Percentiles rank a stretch among this genome's conserved stretches.
These are phyloP conservation scores for Colletotrichum phormii DNA, from an alignment of 2,329 filamentous ascomycete genomes.

Conservation along the genomic window DNA sequence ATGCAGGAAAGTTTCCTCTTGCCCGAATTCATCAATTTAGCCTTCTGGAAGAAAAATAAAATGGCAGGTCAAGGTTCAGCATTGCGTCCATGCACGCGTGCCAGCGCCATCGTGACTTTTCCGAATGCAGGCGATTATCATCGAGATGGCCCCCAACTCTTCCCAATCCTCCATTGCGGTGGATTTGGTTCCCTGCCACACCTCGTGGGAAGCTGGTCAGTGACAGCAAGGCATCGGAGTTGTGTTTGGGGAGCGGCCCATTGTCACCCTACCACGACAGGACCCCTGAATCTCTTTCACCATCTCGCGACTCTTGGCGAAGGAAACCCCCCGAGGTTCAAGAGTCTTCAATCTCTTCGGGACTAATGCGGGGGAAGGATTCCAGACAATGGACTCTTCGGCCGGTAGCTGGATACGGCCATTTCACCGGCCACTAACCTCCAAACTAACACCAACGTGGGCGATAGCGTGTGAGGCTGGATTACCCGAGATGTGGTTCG, in stretches of 20 bases:
- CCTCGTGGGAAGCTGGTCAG: conserved; percentile 32
- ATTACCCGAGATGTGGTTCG: conserved; percentile 23
- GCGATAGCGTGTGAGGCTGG: conserved; percentile 14
- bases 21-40: background rate
- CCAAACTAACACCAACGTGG: conserved; percentile 8
- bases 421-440: conserved; percentile 24
- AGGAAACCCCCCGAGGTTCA: conserved; percentile 10
- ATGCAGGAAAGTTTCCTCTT: background rate
- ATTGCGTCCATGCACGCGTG: conserved; percentile 10
- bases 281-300: conserved; percentile 6
- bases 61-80: background rate
- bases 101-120: background rate
- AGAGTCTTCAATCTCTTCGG: conserved; percentile 3
- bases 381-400: conserved; percentile 11
- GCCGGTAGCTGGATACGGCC: conserved; percentile 5
- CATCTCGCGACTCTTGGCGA: background rate
- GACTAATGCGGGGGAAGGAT: conserved; percentile 26
- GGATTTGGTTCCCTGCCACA: conserved; percentile 18
- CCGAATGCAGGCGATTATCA: background rate
- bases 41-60: conserved; percentile 4
- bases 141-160: conserved; percentile 11
- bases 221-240: background rate
- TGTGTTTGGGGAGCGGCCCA: conserved; percentile 18
- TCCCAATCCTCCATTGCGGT: background rate
- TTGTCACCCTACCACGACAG: conserved; percentile 9